Evolutionary conservation across 2,329 filamentous ascomycete species (phyloP).

Genomic region (Hirsutella rhossiliensis): DNA sequence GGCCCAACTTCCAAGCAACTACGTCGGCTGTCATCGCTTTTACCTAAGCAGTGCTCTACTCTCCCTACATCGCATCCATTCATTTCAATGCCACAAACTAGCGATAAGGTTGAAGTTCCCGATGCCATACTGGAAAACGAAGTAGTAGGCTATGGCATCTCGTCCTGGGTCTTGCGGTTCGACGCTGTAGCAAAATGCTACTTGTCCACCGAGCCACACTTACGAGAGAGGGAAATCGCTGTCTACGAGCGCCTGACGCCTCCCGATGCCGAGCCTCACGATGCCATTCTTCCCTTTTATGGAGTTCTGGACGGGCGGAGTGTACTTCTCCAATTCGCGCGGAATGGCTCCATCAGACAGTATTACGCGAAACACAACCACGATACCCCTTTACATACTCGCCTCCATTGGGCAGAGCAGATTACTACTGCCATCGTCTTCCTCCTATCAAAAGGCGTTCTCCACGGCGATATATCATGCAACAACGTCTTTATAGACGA

Average conservation of each 20-base stretch:
- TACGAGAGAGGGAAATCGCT: not conserved
- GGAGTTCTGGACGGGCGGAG: not conserved
- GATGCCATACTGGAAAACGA: not conserved
- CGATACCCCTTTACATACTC: not conserved
- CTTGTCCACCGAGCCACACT: not conserved
- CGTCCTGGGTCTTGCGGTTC: not conserved
- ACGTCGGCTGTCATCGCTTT: not conserved
- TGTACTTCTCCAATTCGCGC: not conserved
- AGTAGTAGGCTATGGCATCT: not conserved
- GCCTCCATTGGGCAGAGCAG: not conserved
- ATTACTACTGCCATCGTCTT: not conserved
- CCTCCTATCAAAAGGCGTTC: constrained; percentile 1
- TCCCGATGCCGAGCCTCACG: not conserved
- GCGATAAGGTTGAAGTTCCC: not conserved
- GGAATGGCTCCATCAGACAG: not conserved
- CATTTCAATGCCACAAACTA: not conserved
- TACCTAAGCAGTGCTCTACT: not conserved
- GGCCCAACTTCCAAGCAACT: not conserved
- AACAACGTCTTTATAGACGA: constrained; percentile 4
- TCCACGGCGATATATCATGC: constrained; percentile 4
- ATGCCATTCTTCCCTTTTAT: not conserved
- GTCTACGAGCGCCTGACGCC: not conserved
- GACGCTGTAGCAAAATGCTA: not conserved
- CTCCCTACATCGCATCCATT: not conserved
- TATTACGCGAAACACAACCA: not conserved